Base-by-base conservation (phyloP, 352 stramenopile genomes). In the Globisporangium paddicum region DNA sequence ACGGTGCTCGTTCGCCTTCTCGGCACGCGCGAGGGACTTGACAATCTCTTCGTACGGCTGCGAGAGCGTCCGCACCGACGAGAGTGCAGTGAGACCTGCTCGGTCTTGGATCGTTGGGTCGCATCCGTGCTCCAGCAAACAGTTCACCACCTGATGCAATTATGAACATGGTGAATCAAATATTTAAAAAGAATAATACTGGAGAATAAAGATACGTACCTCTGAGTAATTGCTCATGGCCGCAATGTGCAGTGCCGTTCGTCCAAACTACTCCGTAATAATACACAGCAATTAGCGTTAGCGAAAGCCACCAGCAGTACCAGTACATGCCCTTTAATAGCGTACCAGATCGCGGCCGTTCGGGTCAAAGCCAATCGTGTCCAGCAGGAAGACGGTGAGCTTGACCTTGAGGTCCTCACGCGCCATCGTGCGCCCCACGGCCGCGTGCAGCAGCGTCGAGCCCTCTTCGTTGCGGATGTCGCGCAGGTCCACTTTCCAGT, bases 241-340 rank as follows among this genome's bases (percentile, higher is more conserved):
- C 42, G 85, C 79, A 52, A 87, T 66, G 72, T 95, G 85, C 51
- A 93, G 56, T 30, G 79, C 73, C 19, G 80, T 90, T 40, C 77
- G 79, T 19, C 81, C 85, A 72, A 90, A 88, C 77, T 89, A 8
- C 26, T n/a, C 63, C 25, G 35, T 9, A 55, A 25, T 68, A 18
- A 52, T 21, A 7, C 4, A 48, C 21, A 19, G 44, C 16, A 21
- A 13, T 34, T 13, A 37, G 45, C 2, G 21, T 0, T 19, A 21
- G 3, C 25, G 14, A 21, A 2, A 37, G 14, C 5, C n/a, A 35
- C 3, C 25, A 34, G 23, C 10, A 23, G 16, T 18, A 23, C 14
- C n/a, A 14, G 5, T 16, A 23, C 13, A 51, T 23, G 2, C 23
- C 23, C n/a, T 14, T 21, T 19, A 35, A 8, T 16, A 19, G 28